A percentile compares a stretch with the other conserved stretches of the same genome.
Conservation (phyloP, 139 green algal species). For the Closterium sp. region DNA sequence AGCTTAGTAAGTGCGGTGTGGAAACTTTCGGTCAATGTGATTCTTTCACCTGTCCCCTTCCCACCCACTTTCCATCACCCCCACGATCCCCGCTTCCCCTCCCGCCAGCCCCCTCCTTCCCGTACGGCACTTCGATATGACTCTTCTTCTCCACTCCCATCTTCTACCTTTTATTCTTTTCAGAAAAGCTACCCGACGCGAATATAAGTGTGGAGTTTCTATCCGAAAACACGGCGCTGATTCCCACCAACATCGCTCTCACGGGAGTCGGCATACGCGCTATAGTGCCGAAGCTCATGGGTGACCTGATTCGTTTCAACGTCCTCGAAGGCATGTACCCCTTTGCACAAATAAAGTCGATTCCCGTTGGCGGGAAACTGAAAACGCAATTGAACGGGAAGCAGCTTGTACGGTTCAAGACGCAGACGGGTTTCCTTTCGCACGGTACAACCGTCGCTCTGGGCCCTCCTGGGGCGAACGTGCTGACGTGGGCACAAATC, state of each 20-base stretch:
- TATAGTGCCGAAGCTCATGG: neutral
- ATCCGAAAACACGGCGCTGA: neutral
- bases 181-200: neutral
- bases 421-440: neutral
- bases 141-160: neutral
- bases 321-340: neutral
- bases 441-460: neutral
- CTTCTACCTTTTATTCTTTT: neutral
- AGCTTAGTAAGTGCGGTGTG: neutral
- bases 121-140: neutral
- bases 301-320: neutral
- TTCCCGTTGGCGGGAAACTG: neutral
- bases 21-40: neutral
- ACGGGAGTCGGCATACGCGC: neutral
- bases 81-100: too few relatives aligned
- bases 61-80: neutral
- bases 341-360: neutral
- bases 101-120: too few relatives aligned
- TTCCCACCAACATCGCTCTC: neutral
- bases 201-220: neutral
- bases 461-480: neutral
- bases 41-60: neutral
- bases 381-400: neutral
- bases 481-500: neutral
- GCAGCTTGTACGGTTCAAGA: neutral